A percentile compares a stretch with the other conserved stretches of the same genome.
Evolutionary conservation across 352 stramenopile genomes (phyloP).

Genomic region (Aphanomyces cochlioides): DNA sequence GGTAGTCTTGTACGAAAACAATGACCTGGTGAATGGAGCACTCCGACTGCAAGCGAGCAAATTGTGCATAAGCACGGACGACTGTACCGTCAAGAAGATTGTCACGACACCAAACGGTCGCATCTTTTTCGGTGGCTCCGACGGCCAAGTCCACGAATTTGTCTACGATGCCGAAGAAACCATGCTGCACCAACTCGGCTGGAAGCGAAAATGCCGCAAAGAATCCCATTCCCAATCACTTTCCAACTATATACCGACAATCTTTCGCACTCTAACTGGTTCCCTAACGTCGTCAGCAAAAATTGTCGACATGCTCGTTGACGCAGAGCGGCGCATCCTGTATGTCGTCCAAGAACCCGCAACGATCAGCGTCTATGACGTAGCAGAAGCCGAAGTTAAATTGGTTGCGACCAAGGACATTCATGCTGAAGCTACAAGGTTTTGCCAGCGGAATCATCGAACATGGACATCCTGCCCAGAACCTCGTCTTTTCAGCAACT

Average conservation of each 20-base stretch:
- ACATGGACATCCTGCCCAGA: slow-evolving; percentile 80
- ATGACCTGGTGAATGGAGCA: slow-evolving; percentile 37
- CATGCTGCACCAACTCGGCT: slow-evolving; percentile 41
- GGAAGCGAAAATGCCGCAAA: slow-evolving; percentile 85
- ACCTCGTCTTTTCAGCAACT: slow-evolving; percentile 69
- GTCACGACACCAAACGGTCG: slow-evolving; percentile 78
- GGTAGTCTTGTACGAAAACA: slow-evolving; percentile 76
- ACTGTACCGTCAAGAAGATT: slow-evolving; percentile 90
- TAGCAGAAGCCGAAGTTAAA: slow-evolving; percentile 55
- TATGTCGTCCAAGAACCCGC: slow-evolving; percentile 88
- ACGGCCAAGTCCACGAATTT: slow-evolving; percentile 94
- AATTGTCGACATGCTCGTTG: slow-evolving; percentile 84
- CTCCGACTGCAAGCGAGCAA: slow-evolving; percentile 78
- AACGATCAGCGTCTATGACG: slow-evolving; percentile 71
- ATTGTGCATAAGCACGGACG: slow-evolving; percentile 91
- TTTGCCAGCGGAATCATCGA: slow-evolving; percentile 75
- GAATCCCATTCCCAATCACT: slow-evolving; percentile 88
- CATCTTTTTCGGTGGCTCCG: slow-evolving; percentile 95
- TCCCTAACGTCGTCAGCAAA: slow-evolving; percentile 66
- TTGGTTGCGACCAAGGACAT: slow-evolving; percentile 67
- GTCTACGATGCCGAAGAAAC: slow-evolving; percentile 58
- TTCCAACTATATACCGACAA: slow-evolving; percentile 68
- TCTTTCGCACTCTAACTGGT: slow-evolving; percentile 63
- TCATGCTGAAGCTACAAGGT: slow-evolving; percentile 66
- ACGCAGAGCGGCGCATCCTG: slow-evolving; percentile 85